Percentiles rank a stretch among this genome's conserved stretches.
These are phyloP conservation scores for Quaeritorhiza haematococci DNA, from an alignment of 371 early-diverging fungal genomes.

Conservation along the genomic window DNA sequence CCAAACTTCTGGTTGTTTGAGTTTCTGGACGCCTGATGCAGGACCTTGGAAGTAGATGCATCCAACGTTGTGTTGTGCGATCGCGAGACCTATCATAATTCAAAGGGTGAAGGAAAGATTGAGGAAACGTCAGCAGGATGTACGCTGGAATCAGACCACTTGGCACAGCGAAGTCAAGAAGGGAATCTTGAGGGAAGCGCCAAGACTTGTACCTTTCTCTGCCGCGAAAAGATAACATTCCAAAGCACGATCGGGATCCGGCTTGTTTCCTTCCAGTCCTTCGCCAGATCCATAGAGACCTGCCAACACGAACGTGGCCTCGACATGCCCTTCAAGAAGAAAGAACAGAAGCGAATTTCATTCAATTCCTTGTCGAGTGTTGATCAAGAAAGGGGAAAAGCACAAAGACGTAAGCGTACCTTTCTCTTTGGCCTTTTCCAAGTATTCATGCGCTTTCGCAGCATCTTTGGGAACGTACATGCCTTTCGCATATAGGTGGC, in stretches of 20 bases:
- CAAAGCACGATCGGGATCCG: slow-evolving; percentile 7
- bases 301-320: slow-evolving; percentile 16
- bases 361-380: too few relatives aligned
- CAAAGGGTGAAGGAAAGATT: too few relatives aligned
- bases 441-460: slow-evolving; percentile 1
- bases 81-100: slow-evolving; percentile 12
- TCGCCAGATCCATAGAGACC: slow-evolving; percentile 10
- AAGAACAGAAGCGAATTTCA: too few relatives aligned
- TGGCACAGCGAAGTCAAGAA: background rate
- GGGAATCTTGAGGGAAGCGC: background rate
- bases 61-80: slow-evolving; percentile 17
- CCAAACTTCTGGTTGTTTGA: too few relatives aligned
- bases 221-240: slow-evolving; percentile 11
- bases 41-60: slow-evolving; percentile 1
- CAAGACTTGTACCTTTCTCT: slow-evolving; percentile 6
- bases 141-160: too few relatives aligned
- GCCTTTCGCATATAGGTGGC: too few relatives aligned
- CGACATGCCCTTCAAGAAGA: background rate
- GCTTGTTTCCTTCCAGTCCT: slow-evolving; percentile 2
- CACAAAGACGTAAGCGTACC: background rate
- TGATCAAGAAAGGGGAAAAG: too few relatives aligned
- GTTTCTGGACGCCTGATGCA: background rate
- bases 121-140: too few relatives aligned
- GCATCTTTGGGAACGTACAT: slow-evolving; percentile 3
- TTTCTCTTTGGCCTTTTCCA: slow-evolving; percentile 11